phyloP scores from a whole-genome alignment of 306 rosid genomes.

The Malus sieversii region DNA sequence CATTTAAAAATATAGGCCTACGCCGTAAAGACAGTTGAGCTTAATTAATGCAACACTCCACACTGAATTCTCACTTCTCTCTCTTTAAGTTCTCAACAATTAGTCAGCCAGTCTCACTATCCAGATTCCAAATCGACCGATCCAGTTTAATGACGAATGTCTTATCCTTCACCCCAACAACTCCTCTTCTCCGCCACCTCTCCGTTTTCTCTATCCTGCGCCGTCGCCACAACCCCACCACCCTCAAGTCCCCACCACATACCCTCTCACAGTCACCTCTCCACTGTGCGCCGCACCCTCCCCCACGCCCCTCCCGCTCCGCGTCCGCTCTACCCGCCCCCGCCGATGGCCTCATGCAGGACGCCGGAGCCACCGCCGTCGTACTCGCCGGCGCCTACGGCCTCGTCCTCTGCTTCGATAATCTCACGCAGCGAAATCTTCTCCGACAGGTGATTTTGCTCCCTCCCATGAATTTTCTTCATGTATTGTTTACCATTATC shows the following conservation, averaged over 20 bases:
- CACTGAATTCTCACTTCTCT: background rate
- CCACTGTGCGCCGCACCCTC: conserved; percentile 18
- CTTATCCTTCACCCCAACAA: conserved; percentile 4
- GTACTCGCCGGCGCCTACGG: conserved; percentile 60
- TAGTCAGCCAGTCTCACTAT: background rate
- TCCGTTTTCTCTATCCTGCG: background rate
- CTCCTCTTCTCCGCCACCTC: background rate
- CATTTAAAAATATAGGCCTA: too few relatives aligned
- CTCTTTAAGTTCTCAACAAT: background rate
- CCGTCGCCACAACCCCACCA: background rate
- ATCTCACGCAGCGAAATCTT: conserved; percentile 43
- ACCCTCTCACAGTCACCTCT: background rate
- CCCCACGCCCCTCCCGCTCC: conserved; percentile 8
- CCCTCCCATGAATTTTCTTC: background rate
- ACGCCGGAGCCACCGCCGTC: conserved; percentile 53
- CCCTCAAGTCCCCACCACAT: background rate
- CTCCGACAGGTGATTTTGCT: conserved; percentile 53
- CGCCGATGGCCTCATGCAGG: conserved; percentile 31
- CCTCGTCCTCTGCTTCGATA: conserved; percentile 57
- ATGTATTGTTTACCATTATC: too few relatives aligned
- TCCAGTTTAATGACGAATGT: background rate
- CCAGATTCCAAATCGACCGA: background rate
- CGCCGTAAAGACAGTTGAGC: too few relatives aligned
- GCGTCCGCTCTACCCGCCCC: conserved; percentile 1
- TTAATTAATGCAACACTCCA: too few relatives aligned